Evolutionary conservation across 2,329 filamentous ascomycete species (phyloP).

Genomic region (Cercospora canescens): DNA sequence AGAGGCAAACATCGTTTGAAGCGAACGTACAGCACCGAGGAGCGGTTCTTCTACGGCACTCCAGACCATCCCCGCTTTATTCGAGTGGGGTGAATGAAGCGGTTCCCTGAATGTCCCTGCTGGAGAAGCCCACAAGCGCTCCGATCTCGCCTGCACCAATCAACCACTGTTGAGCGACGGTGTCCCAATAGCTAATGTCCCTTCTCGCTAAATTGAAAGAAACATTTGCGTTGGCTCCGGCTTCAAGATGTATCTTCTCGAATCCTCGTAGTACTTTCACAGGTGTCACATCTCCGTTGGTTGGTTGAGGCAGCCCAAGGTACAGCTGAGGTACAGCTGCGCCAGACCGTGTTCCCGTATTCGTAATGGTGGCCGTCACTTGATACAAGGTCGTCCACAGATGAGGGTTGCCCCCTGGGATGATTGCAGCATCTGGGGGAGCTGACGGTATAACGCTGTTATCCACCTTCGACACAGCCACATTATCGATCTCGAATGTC

Average conservation of each 20-base stretch:
- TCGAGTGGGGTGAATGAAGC: conserved; percentile 18
- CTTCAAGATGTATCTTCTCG: conserved; percentile 41
- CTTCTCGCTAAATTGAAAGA: conserved; percentile 38
- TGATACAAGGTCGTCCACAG: conserved; percentile 59
- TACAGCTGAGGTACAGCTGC: conserved; percentile 62
- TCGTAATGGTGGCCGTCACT: conserved; percentile 56
- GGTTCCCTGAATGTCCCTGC: conserved; percentile 26
- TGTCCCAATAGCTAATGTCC: conserved; percentile 40
- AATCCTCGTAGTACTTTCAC: conserved; percentile 47
- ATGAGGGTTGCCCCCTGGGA: conserved; percentile 62
- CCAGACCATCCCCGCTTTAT: background rate
- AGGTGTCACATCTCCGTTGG: conserved; percentile 46
- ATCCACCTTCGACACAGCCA: conserved; percentile 14
- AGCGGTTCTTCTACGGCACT: background rate
- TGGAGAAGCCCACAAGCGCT: conserved; percentile 26
- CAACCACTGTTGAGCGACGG: conserved; percentile 37
- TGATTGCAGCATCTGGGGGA: conserved; percentile 51
- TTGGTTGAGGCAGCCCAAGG: conserved; percentile 45
- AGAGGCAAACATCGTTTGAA: background rate
- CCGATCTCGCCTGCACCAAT: conserved; percentile 27
- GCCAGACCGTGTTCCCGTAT: conserved; percentile 59
- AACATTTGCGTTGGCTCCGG: conserved; percentile 28
- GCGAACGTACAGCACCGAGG: background rate
- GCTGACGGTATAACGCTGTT: conserved; percentile 48
- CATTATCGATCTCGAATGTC: conserved; percentile 25